Base-by-base conservation (phyloP, 495 filamentous ascomycete species). In the Penicillium herquei region DNA sequence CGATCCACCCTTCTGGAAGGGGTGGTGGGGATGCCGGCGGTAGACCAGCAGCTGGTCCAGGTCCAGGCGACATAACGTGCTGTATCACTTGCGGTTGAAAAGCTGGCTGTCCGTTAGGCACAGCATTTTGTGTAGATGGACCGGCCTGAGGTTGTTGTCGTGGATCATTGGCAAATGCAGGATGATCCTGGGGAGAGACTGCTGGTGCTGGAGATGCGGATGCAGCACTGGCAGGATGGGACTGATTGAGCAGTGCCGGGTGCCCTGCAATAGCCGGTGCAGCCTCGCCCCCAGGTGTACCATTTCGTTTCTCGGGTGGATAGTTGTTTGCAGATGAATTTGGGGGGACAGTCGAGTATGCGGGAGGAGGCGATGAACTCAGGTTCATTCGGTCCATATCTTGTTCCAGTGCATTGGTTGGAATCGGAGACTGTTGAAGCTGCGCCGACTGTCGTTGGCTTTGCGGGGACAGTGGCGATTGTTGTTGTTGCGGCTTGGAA, bases 1-100 rank as follows among this genome's bases (percentile, higher is more conserved):
- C 92, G 67, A 98, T 98, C 94, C 94, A 98, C 9, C 95, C 94
- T 67, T 98, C 95, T 12, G 94, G 94, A 10, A 98, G 80, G 11
- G 92, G 94, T 7, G 94, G 95, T 9, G 92, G 94, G 26, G 89
- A 91, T 30, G 86, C 81, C 30, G 89, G 89, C 9, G 87, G 84
- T 34, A 85, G 76, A 6, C 80, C 81, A 11, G 79, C 70, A 4
- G 84, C 75, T 4, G 77, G 39, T 16, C 39, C 75, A n/a, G 77
- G 39, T 16, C 39, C 75, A n/a, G 84, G 77, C 17, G 79, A 74
- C 30, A 72, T 43, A 7, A 64, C 51, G 9, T 63, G 56, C 12
- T 49, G 31, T 12, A 46, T 16, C 7, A 40, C n/a, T 3, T 46
- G 26, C 44, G 64, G 65, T 61, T 76, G 79, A 39, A 70, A 59